These are phyloP conservation scores for Lactarius tabidus DNA, from an alignment of 768 basidiomycete species.

Conservation along the genomic window DNA sequence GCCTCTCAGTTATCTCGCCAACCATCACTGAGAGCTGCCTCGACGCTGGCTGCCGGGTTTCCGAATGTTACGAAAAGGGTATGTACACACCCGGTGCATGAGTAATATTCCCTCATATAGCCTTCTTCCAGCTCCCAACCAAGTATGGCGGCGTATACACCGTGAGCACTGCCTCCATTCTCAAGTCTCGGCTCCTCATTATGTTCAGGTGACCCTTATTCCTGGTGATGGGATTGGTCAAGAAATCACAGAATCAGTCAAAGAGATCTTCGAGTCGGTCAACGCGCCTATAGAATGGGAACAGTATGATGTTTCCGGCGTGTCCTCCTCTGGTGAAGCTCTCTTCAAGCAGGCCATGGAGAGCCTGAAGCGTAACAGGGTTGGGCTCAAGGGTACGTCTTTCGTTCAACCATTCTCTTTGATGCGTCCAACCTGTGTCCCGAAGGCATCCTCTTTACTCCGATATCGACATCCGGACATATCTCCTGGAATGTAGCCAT, in stretches of 20 bases:
- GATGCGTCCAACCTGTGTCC: neutral
- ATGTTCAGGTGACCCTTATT: conserved; percentile 83
- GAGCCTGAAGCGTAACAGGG: conserved; percentile 93
- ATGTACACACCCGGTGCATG: conserved; percentile 29
- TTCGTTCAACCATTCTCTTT: neutral
- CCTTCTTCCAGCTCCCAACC: conserved; percentile 57
- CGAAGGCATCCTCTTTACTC: conserved; percentile 95
- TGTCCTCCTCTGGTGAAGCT: conserved; percentile 90
- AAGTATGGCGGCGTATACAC: conserved; percentile 94
- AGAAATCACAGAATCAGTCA: conserved; percentile 97
- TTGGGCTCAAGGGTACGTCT: conserved; percentile 90
- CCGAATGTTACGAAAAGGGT: conserved; percentile 72
- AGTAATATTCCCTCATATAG: conserved; percentile 18
- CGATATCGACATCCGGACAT: conserved; percentile 92
- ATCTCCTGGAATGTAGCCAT: conserved; percentile 99
- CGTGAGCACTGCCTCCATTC: conserved; percentile 41
- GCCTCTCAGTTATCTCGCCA: neutral
- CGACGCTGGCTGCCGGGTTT: conserved; percentile 75
- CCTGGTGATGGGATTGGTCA: conserved; percentile 97
- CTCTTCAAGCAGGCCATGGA: conserved; percentile 99
- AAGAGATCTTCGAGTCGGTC: conserved; percentile 96
- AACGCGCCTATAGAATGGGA: conserved; percentile 99
- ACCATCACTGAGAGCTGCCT: conserved; percentile 50
- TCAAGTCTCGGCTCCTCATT: conserved; percentile 17
- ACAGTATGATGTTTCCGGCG: conserved; percentile 95